Conservation (phyloP, 2,329 filamentous ascomycete genomes). For the Beauveria sp. region DNA sequence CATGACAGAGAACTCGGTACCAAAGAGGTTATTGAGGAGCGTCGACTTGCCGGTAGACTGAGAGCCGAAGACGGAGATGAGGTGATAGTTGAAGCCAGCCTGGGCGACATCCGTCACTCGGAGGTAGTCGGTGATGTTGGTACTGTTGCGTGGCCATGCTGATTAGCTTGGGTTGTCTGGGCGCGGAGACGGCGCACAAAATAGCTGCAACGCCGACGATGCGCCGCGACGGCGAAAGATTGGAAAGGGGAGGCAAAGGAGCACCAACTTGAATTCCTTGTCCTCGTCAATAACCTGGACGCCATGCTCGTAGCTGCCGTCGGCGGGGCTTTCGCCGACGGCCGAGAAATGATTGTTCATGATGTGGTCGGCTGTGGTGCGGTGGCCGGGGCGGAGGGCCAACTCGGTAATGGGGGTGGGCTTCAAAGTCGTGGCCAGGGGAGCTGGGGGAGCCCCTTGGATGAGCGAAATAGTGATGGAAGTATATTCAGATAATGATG, state of each 20-base stretch:
- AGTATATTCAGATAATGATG: not conserved
- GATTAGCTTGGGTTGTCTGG: constrained; percentile 12
- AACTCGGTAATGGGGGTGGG: constrained; percentile 7
- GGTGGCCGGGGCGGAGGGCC: not conserved
- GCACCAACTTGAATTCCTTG: constrained; percentile 80
- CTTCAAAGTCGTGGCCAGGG: not conserved
- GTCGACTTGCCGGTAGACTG: constrained; percentile 99
- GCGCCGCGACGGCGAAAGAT: not conserved
- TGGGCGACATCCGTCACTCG: constrained; percentile 70
- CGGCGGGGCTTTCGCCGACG: constrained; percentile 57
- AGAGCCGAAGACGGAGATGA: constrained; percentile 97
- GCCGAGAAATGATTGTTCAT: constrained; percentile 80
- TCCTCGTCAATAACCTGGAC: constrained; percentile 90
- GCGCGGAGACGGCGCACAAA: constrained; percentile 4
- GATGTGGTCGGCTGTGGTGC: constrained; percentile 17
- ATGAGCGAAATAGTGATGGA: not conserved
- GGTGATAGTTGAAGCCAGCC: constrained; percentile 96
- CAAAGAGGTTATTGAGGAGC: constrained; percentile 89
- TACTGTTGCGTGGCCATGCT: constrained; percentile 37
- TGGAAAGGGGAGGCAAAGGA: constrained; percentile 8
- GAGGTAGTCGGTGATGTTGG: constrained; percentile 75
- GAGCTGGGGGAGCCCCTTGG: not conserved
- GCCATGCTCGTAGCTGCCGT: constrained; percentile 76
- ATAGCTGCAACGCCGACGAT: not conserved
- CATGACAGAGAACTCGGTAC: constrained; percentile 96